These are phyloP conservation scores for Astragalus membranaceus DNA, from an alignment of 306 rosid species.

Conservation along the genomic window DNA sequence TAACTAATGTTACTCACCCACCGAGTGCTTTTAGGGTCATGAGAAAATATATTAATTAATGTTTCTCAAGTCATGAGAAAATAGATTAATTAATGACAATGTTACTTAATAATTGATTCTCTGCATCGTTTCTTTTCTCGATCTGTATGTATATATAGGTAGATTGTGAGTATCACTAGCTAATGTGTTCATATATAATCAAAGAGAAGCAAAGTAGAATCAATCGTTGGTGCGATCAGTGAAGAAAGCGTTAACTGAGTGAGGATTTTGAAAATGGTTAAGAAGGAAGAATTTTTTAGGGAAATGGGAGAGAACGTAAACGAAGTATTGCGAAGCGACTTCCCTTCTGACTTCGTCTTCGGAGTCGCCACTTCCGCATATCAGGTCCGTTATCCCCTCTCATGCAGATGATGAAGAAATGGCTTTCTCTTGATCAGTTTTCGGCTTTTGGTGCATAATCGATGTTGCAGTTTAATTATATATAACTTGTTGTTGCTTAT, in stretches of 20 bases:
- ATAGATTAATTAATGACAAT: no score
- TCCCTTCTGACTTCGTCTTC: slow-evolving; percentile 75
- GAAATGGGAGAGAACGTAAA: slow-evolving; percentile 15
- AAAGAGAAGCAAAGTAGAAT: background rate
- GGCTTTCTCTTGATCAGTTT: no score
- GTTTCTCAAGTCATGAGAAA: no score
- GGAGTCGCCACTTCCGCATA: slow-evolving; percentile 90
- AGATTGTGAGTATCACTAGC: no score
- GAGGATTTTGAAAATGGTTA: slow-evolving; percentile 30
- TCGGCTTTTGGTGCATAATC: no score
- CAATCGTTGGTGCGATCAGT: background rate
- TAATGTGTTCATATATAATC: background rate
- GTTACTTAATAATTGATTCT: no score
- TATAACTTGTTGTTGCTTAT: slow-evolving; percentile 18
- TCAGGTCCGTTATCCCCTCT: slow-evolving; percentile 40
- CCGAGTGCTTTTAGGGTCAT: no score
- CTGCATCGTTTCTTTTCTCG: no score
- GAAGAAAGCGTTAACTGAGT: background rate
- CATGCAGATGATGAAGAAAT: background rate
- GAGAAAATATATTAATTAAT: no score
- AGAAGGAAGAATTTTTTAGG: slow-evolving; percentile 29
- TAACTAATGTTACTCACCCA: no score
- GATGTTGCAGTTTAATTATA: no score
- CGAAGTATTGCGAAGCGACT: slow-evolving; percentile 50
- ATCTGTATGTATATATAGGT: background rate